phyloP scores from a whole-genome alignment of 495 filamentous ascomycete genomes.

The Talaromyces liani region DNA sequence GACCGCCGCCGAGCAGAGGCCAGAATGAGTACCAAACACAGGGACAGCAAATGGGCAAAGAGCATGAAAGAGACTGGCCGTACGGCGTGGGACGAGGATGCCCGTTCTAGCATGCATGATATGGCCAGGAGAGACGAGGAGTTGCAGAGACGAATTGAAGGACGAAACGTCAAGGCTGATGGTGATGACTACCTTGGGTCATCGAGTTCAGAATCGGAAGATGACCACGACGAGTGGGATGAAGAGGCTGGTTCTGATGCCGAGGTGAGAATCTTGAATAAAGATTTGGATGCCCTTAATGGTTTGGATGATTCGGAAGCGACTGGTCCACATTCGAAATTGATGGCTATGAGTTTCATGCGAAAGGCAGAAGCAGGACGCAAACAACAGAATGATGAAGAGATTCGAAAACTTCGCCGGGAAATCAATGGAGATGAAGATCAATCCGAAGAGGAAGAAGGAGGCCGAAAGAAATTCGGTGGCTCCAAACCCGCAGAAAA shows the following conservation, averaged over 20 bases:
- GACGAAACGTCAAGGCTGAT: slow-evolving; percentile 51
- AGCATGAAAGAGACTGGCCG: slow-evolving; percentile 70
- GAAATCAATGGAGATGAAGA: slow-evolving; percentile 58
- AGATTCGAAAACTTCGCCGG: slow-evolving; percentile 64
- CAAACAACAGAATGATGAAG: slow-evolving; percentile 73
- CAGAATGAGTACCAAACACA: slow-evolving; percentile 80
- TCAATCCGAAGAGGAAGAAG: slow-evolving; percentile 47
- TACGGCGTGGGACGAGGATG: slow-evolving; percentile 78
- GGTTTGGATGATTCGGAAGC: slow-evolving; percentile 22
- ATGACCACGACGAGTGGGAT: slow-evolving; percentile 48
- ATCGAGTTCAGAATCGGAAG: slow-evolving; percentile 47
- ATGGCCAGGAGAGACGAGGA: slow-evolving; percentile 83
- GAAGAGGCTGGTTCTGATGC: slow-evolving; percentile 47
- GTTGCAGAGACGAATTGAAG: slow-evolving; percentile 72
- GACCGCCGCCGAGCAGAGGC: slow-evolving; percentile 79
- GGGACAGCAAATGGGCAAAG: slow-evolving; percentile 94
- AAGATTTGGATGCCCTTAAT: slow-evolving; percentile 49
- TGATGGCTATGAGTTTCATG: slow-evolving; percentile 87
- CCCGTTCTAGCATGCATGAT: slow-evolving; percentile 66
- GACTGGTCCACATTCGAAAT: slow-evolving; percentile 39
- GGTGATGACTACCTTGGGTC: slow-evolving; percentile 42
- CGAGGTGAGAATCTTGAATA: slow-evolving; percentile 45
- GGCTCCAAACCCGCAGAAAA: slow-evolving; percentile 16
- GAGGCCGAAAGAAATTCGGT: slow-evolving; percentile 61
- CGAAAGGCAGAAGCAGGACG: slow-evolving; percentile 70